phyloP scores from a whole-genome alignment of 2,329 filamentous ascomycete species.

The Tympanopsis confertula region DNA sequence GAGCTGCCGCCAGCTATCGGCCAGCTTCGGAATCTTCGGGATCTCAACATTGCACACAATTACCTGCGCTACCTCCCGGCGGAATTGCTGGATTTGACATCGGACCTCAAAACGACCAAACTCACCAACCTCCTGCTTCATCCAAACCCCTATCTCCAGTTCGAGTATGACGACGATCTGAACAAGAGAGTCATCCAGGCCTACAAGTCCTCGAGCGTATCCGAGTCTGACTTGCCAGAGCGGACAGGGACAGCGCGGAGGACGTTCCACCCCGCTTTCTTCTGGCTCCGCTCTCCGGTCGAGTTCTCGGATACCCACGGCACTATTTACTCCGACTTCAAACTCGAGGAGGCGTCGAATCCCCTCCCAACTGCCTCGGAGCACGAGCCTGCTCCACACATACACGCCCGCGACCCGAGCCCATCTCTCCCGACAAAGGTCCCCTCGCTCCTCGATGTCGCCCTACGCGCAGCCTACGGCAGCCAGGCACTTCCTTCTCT shows the following conservation, averaged over 20 bases:
- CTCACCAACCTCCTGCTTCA: conserved; percentile 42
- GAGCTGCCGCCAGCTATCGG: conserved; percentile 49
- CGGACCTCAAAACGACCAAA: conserved; percentile 18
- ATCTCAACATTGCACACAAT: conserved; percentile 59
- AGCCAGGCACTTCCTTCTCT: conserved; percentile 30
- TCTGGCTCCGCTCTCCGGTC: conserved; percentile 13
- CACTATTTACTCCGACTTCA: conserved; percentile 10
- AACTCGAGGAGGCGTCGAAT: conserved; percentile 4
- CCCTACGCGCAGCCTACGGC: conserved; percentile 31
- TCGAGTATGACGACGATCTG: conserved; percentile 9
- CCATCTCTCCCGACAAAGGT: conserved; percentile 13
- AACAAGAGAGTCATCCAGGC: conserved; percentile 3
- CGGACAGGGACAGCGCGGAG: too few species aligned
- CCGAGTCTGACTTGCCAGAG: conserved; percentile 4
- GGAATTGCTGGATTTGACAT: conserved; percentile 47
- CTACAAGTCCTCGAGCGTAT: conserved; percentile 2
- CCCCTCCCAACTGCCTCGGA: conserved; percentile 1
- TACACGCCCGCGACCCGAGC: conserved; percentile 1
- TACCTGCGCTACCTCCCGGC: conserved; percentile 45
- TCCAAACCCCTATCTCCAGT: conserved; percentile 50
- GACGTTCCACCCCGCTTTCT: conserved; percentile 5
- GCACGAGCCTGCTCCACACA: conserved; percentile 9
- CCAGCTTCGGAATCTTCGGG: conserved; percentile 42
- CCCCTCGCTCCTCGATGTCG: conserved; percentile 37
- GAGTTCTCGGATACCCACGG: conserved; percentile 13